A percentile compares a stretch with the other conserved stretches of the same genome.
Evolutionary conservation across 2,329 filamentous ascomycete species (phyloP).

Genomic region (Neoarthrinium moseri): DNA sequence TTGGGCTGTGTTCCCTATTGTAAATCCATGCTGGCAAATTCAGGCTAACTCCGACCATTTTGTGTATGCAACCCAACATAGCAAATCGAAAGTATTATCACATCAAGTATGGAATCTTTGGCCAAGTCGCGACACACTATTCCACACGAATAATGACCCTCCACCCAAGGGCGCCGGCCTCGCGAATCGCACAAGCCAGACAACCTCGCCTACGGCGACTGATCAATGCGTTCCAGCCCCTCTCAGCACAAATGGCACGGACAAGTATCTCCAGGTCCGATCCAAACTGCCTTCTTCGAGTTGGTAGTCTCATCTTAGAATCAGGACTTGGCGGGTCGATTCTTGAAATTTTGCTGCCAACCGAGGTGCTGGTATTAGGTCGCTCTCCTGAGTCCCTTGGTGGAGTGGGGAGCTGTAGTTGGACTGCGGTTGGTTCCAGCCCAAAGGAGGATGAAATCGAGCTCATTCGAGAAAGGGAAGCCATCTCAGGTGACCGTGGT

Average conservation of each 20-base stretch:
- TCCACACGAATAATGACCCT: slow-evolving; percentile 64
- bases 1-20: too few species aligned
- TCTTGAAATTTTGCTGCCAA: slow-evolving; percentile 23
- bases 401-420: slow-evolving; percentile 20
- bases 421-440: slow-evolving; percentile 21
- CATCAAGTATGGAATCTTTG: too few species aligned
- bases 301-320: slow-evolving; percentile 55
- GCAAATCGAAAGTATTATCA: too few species aligned
- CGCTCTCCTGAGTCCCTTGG: slow-evolving; percentile 19
- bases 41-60: too few species aligned
- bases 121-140: too few species aligned
- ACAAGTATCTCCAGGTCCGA: slow-evolving; percentile 70
- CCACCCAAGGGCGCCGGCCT: slow-evolving; percentile 70
- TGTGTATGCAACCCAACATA: too few species aligned
- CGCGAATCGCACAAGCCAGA: slow-evolving; percentile 70
- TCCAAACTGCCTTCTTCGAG: slow-evolving; percentile 55
- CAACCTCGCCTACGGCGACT: slow-evolving; percentile 68
- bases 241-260: slow-evolving; percentile 70
- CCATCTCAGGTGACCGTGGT: slow-evolving; percentile 43
- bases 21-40: too few species aligned
- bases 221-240: slow-evolving; percentile 72
- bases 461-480: slow-evolving; percentile 45
- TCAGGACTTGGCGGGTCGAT: slow-evolving; percentile 31
- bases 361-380: slow-evolving; percentile 25
- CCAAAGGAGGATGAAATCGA: slow-evolving; percentile 33